Evolutionary conservation across 306 rosid species (phyloP).

Genomic region (Abrus pulchellus): DNA sequence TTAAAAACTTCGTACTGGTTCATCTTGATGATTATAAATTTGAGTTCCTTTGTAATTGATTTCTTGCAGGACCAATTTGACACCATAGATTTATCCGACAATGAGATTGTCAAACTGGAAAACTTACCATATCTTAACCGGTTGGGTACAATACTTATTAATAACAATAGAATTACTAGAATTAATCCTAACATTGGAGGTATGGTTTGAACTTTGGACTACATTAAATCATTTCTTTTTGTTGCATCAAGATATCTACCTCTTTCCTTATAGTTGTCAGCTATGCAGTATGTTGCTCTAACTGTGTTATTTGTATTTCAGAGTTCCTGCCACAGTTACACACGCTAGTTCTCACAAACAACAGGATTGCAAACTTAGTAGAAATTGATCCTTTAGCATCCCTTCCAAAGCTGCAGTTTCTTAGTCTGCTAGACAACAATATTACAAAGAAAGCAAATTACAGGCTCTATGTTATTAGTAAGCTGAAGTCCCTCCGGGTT

Average conservation of each 20-base stretch:
- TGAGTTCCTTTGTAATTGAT: constrained; percentile 10
- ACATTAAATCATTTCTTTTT: background rate
- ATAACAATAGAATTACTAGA: constrained; percentile 91
- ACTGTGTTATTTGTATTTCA: constrained; percentile 54
- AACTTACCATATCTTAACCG: constrained; percentile 88
- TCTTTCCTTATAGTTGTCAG: background rate
- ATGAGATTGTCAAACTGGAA: constrained; percentile 94
- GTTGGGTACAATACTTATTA: constrained; percentile 85
- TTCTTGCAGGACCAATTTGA: constrained; percentile 92
- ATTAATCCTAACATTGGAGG: constrained; percentile 91
- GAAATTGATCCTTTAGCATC: constrained; percentile 91
- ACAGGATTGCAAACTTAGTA: constrained; percentile 90
- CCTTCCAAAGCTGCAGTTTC: constrained; percentile 82
- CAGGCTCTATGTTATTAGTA: constrained; percentile 85
- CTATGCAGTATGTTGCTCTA: background rate
- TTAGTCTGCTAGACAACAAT: constrained; percentile 87
- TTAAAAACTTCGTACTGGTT: background rate
- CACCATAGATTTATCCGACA: constrained; percentile 90
- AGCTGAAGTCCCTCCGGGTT: constrained; percentile 78
- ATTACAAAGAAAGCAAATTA: constrained; percentile 88
- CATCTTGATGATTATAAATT: constrained; percentile 6
- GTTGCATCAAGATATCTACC: background rate
- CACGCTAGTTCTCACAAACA: constrained; percentile 88
- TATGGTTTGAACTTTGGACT: constrained; percentile 47
- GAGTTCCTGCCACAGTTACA: constrained; percentile 91